A percentile compares a stretch with the other conserved stretches of the same genome.
phyloP scores from a whole-genome alignment of 495 filamentous ascomycete species.

The Penicillium longicatenatum region DNA sequence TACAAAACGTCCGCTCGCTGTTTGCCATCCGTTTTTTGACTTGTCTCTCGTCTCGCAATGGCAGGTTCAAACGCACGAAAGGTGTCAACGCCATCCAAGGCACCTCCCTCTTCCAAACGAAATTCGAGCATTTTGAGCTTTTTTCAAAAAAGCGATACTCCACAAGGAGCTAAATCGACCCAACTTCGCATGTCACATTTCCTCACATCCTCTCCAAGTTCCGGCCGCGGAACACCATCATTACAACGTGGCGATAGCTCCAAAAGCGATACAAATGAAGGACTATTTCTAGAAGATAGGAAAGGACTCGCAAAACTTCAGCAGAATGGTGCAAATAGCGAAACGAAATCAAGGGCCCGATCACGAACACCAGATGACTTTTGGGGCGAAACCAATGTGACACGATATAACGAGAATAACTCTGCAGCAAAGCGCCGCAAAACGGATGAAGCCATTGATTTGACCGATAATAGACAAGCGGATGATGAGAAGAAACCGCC shows the following conservation, averaged over 20 bases:
- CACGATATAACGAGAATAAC: constrained; percentile 32
- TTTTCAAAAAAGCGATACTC: constrained; percentile 71
- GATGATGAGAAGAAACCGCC: constrained; percentile 11
- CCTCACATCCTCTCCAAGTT: constrained; percentile 29
- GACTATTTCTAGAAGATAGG: constrained; percentile 48
- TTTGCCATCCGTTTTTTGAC: background rate
- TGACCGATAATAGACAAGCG: constrained; percentile 10
- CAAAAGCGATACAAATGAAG: constrained; percentile 28
- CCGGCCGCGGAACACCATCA: constrained; percentile 23
- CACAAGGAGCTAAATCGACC: constrained; percentile 35
- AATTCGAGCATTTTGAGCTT: constrained; percentile 81
- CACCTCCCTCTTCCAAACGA: constrained; percentile 36
- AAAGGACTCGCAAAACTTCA: constrained; percentile 23
- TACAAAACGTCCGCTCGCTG: background rate
- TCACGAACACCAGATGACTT: constrained; percentile 41
- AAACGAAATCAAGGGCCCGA: constrained; percentile 9
- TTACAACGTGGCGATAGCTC: constrained; percentile 16
- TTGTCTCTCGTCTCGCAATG: constrained; percentile 12
- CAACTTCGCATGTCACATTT: constrained; percentile 48
- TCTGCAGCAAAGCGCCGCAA: constrained; percentile 43
- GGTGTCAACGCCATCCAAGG: constrained; percentile 33
- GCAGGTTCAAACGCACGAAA: constrained; percentile 27
- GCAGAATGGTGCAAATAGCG: background rate
- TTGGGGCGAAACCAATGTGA: constrained; percentile 35
- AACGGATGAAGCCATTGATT: constrained; percentile 31